Evolutionary conservation across 495 filamentous ascomycete genomes (phyloP).

Genomic region (Thozetella sp.): DNA sequence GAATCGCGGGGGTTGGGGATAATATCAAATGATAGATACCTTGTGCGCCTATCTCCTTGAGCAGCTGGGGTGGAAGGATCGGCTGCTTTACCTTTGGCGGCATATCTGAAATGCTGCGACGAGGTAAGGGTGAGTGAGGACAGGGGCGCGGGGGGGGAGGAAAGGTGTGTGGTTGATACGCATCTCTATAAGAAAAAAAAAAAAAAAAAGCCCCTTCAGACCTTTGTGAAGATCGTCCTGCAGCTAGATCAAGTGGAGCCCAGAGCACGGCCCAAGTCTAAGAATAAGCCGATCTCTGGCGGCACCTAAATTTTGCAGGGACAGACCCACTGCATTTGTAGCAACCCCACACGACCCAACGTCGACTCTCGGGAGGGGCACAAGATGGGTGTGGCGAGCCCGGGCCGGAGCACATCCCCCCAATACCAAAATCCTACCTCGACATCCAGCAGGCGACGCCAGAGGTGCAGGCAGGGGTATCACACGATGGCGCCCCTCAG

Average conservation of each 20-base stretch:
- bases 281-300: too few relatives aligned
- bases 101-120: conserved; percentile 8
- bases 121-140: background rate
- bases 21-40: too few relatives aligned
- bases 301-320: too few relatives aligned
- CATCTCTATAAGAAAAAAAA: background rate
- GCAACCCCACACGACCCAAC: background rate
- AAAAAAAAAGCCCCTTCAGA: background rate
- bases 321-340: background rate
- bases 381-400: background rate
- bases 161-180: background rate
- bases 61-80: conserved; percentile 18
- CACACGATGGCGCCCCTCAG: conserved; percentile 38
- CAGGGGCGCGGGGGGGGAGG: too few relatives aligned
- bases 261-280: too few relatives aligned
- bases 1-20: too few relatives aligned
- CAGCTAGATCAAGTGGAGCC: background rate
- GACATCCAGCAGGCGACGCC: background rate
- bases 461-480: background rate
- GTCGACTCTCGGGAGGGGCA: background rate
- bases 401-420: background rate
- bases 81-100: conserved; percentile 13
- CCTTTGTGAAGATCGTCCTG: too few relatives aligned
- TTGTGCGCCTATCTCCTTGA: conserved; percentile 25
- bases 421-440: background rate